phyloP scores from a whole-genome alignment of 2,329 filamentous ascomycete genomes.

The Leptographium wingfieldii region DNA sequence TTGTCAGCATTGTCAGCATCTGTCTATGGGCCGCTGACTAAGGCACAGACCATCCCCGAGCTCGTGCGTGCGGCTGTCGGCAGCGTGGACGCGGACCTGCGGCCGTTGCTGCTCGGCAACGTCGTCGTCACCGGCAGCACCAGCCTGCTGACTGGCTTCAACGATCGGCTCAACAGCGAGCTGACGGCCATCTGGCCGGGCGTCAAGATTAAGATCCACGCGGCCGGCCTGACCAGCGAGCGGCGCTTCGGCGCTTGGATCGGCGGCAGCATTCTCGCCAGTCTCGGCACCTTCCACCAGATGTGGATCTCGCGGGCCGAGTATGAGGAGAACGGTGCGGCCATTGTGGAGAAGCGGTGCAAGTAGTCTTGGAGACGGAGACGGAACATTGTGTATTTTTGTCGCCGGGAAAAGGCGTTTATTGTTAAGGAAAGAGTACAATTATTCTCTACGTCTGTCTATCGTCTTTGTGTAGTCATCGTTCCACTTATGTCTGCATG shows the following conservation, averaged over 20 bases:
- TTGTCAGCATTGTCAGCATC: not conserved
- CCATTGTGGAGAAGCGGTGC: slow-evolving; percentile 91
- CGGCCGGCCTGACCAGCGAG: slow-evolving; percentile 76
- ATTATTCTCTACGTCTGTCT: too few relatives aligned
- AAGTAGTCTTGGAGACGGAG: slow-evolving; percentile 43
- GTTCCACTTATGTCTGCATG: too few relatives aligned
- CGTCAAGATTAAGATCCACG: slow-evolving; percentile 76
- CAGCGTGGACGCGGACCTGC: slow-evolving; percentile 78
- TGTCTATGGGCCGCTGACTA: slow-evolving; percentile 29
- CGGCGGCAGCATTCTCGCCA: slow-evolving; percentile 88
- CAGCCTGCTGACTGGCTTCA: slow-evolving; percentile 81
- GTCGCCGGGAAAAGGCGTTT: not conserved
- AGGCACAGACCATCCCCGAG: slow-evolving; percentile 69
- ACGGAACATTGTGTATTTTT: not conserved
- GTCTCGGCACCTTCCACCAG: slow-evolving; percentile 94
- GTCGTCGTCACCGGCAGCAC: slow-evolving; percentile 87
- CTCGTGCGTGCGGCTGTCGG: slow-evolving; percentile 67
- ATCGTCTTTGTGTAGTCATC: too few relatives aligned
- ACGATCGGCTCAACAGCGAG: slow-evolving; percentile 78
- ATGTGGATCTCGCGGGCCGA: slow-evolving; percentile 99
- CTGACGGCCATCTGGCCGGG: slow-evolving; percentile 71
- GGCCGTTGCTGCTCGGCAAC: slow-evolving; percentile 71
- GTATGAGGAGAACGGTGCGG: slow-evolving; percentile 86
- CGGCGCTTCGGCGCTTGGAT: slow-evolving; percentile 88
- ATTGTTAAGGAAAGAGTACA: not conserved